Evolutionary conservation across 2,329 filamentous ascomycete species (phyloP).

Genomic region (Raffaelea deltoideospora): DNA sequence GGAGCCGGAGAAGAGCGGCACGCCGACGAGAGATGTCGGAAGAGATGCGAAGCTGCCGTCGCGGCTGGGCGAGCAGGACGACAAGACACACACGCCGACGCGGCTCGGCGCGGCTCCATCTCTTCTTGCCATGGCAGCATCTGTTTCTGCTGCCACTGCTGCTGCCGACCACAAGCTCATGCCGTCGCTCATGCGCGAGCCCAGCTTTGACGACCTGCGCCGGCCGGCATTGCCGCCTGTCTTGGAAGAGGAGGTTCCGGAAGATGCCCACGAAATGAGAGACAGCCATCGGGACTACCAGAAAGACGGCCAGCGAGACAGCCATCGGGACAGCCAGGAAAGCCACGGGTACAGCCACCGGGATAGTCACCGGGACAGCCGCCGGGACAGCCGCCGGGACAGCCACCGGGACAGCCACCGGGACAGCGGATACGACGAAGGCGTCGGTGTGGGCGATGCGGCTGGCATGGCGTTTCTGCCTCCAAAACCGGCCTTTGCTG

Average conservation of each 20-base stretch:
- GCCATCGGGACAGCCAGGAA: constrained; percentile 30
- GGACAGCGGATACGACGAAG: constrained; percentile 33
- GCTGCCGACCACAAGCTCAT: too few species aligned
- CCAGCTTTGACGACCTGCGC: constrained; percentile 5
- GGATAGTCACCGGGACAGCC: constrained; percentile 1
- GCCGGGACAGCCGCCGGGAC: constrained; percentile 15
- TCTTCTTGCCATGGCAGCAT: too few species aligned
- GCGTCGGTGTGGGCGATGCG: constrained; percentile 25
- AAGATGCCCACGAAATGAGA: too few species aligned
- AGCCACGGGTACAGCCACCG: constrained; percentile 17
- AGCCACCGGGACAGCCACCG: constrained; percentile 20
- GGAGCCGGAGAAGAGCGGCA: constrained; percentile 5
- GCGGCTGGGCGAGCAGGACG: neutral
- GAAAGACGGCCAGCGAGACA: too few species aligned
- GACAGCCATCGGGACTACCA: too few species aligned
- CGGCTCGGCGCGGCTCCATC: neutral
- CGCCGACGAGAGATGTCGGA: neutral
- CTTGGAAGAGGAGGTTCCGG: constrained; percentile 34
- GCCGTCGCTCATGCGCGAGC: constrained; percentile 1
- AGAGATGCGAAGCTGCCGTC: neutral
- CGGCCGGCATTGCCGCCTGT: constrained; percentile 29
- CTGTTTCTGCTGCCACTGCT: too few species aligned
- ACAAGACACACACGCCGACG: neutral
- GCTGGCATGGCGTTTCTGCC: neutral
- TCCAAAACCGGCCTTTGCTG: too few species aligned